Evolutionary conservation across 768 basidiomycete genomes (phyloP), one percentile per base, ranked within the genome.

Genomic region (Suillus americanus): DNA sequence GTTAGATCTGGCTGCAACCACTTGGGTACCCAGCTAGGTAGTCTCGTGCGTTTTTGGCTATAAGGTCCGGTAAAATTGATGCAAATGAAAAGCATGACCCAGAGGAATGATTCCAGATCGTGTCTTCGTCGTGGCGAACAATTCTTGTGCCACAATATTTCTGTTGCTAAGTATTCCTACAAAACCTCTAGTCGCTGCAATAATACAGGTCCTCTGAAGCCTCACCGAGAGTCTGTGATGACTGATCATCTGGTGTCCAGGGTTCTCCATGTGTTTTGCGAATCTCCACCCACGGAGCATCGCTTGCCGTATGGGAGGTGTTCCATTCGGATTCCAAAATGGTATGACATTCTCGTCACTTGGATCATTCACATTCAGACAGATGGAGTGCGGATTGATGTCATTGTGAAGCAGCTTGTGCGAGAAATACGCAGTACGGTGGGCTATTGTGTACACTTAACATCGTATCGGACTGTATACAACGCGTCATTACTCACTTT

Each of bases 1-100:
- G 25, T 5, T 23, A 14, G 13, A 25, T 50, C 14, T 50, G 48
- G 23, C 48, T 13, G 48, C 23, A 50, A 12, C 48, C 48, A 50
- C 5, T 25, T 25, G 23, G 48, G 48, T 50, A 50, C 48, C 23
- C 23, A 12, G 23, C 48, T 50, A 25, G 48, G 48, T 50, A 50
- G 48, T 25, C 6, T 13, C 48, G 23, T 8, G 23, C 48, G 48
- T 25, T 2, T 25, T 50, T 50, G 23, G 9, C 48, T 50, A 50
- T 50, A 50, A 50, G 48, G 48, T 8, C 48, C 48, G 3, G 7
- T 1, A 20, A 50, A 50, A 25, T 50, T 50, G 48, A 50, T 50
- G 48, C 48, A 50, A 50, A 50, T 50, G 23, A 14, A 50, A 50
- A 50, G 48, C 48, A 50, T 50, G 48, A 50, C 48, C 48, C 48